Evolutionary conservation across 805 yeast genomes (phyloP).

Genomic region (Ogataea chonburiensis): DNA sequence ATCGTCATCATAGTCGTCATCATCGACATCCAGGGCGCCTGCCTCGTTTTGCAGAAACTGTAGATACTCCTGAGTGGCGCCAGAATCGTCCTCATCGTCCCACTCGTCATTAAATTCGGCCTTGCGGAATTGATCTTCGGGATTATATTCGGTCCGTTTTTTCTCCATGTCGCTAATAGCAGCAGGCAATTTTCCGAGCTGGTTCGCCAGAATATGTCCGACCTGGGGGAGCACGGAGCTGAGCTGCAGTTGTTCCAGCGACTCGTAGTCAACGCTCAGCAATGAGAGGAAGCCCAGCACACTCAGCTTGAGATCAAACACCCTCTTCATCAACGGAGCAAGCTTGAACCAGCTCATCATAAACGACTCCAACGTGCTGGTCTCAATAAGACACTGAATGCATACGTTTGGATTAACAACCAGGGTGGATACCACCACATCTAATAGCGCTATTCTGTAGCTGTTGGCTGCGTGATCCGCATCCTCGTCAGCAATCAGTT

Average conservation of each 20-base stretch:
- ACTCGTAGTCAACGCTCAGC: constrained; percentile 28
- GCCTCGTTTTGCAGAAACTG: constrained; percentile 48
- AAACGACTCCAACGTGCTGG: constrained; percentile 46
- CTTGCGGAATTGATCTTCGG: constrained; percentile 29
- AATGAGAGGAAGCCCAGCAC: constrained; percentile 64
- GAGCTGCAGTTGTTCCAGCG: constrained; percentile 27
- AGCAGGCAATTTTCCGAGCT: constrained; percentile 62
- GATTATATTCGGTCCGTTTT: constrained; percentile 54
- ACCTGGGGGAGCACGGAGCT: constrained; percentile 44
- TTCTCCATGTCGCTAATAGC: constrained; percentile 69
- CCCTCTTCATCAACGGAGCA: constrained; percentile 58
- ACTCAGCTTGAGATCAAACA: constrained; percentile 77
- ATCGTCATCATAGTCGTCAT: constrained; percentile 79
- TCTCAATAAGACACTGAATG: constrained; percentile 47
- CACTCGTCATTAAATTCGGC: constrained; percentile 27
- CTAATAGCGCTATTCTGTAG: constrained; percentile 47
- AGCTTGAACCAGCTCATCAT: constrained; percentile 66
- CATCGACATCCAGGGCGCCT: constrained; percentile 46
- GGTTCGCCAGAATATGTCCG: constrained; percentile 48
- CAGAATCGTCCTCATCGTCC: constrained; percentile 29
- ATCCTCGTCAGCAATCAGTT: constrained; percentile 36
- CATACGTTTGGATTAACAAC: constrained; percentile 59
- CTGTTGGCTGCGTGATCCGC: constrained; percentile 28
- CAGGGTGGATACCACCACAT: constrained; percentile 63
- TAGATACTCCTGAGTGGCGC: constrained; percentile 44